Conservation (phyloP, 768 basidiomycete genomes). For the Tephrocybe sp. region DNA sequence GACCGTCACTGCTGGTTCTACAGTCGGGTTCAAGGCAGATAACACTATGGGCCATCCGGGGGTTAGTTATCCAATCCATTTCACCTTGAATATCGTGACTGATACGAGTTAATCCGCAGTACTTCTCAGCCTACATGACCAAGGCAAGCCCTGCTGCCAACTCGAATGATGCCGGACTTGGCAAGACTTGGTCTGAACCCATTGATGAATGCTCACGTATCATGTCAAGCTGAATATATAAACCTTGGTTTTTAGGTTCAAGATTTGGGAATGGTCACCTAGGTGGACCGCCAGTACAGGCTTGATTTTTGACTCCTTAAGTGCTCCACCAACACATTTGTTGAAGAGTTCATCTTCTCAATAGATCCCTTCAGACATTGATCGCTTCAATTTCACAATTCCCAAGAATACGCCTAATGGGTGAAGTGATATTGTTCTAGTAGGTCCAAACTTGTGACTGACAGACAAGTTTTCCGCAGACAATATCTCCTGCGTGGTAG, state of each 20-base stretch:
- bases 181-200: conserved; percentile 32
- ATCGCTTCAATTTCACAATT: conserved; percentile 32
- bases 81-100: background rate
- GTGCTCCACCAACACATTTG: conserved; percentile 14
- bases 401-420: conserved; percentile 32
- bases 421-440: conserved; percentile 13
- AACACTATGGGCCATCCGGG: conserved; percentile 35
- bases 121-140: conserved; percentile 32
- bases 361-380: conserved; percentile 21
- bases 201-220: background rate
- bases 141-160: conserved; percentile 31
- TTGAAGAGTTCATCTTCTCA: background rate
- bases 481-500: conserved; percentile 30
- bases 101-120: conserved; percentile 13
- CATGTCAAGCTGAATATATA: too few species aligned
- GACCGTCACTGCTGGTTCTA: conserved; percentile 30
- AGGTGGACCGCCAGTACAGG: conserved; percentile 27
- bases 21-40: conserved; percentile 29
- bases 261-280: conserved; percentile 41
- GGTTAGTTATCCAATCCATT: conserved; percentile 12
- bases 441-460: too few species aligned
- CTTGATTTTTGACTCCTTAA: conserved; percentile 27
- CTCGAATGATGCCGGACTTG: conserved; percentile 37
- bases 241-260: conserved; percentile 32
- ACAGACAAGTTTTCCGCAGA: conserved; percentile 3